Base-by-base conservation (phyloP, 345 rosid genomes). In the Syzygium jambos region DNA sequence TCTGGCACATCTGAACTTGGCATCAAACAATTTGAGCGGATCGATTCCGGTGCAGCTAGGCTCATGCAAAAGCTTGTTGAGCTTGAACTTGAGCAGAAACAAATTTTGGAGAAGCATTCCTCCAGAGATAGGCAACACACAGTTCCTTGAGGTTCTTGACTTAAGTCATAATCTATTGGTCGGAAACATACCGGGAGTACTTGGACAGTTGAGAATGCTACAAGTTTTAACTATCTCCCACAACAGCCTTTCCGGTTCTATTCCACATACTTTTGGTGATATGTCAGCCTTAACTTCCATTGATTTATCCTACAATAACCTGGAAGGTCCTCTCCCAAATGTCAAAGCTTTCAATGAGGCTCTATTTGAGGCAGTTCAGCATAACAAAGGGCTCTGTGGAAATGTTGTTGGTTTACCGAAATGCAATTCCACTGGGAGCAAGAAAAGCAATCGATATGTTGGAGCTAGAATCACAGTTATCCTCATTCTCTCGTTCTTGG, bases 361-460 rank as follows among this genome's bases (percentile, higher is more conserved):
- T 0, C 73, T 34, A 13, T 61, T 61, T 61, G 73, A 61, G 34
- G 73, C 73, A n/a, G 6, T 61, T 15, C 73, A 61, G 0, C 9
- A n/a, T n/a, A 61, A 61, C 73, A 61, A 61, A 61, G 34, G 73
- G 17, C 19, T 61, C 0, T 61, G 34, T n/a, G 34, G 73, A 61
- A 61, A 61, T 61, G 19, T 61, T n/a, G 13, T 13, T 1, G 73
- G 73, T n/a, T n/a, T 61, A 27, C 19, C 9, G 34, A 61, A 61
- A 27, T 61, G 73, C 34, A 61, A 61, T 27, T 61, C 73, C 7
- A 61, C 29, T 4, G 27, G 6, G 19, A 61, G 34, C 1, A 61
- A 61, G 34, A 61, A n/a, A 61, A 19, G 0, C 0, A n/a, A 61
- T 61, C 17, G 15, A 27, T 7, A 0, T 13, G 9, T n/a, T 61